A percentile compares a stretch with the other conserved stretches of the same genome.
Evolutionary conservation across 441 rosid genomes (phyloP).

Genomic region (Croton setiger): DNA sequence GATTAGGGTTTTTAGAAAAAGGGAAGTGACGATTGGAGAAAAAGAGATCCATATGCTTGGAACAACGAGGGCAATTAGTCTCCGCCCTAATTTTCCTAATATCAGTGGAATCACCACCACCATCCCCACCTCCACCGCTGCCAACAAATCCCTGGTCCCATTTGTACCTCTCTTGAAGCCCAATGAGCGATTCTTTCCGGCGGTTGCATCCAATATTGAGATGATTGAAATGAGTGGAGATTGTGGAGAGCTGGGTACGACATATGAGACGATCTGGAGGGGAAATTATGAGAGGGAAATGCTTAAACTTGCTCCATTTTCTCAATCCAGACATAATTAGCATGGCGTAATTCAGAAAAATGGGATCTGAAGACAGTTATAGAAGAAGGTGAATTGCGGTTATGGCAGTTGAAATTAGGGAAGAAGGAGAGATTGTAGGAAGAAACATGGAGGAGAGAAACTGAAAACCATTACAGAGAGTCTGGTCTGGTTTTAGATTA

Average conservation of each 20-base stretch:
- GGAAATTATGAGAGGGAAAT: conserved; percentile 22
- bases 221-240: conserved; percentile 38
- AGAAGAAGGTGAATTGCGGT: conserved; percentile 20
- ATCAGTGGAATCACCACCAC: conserved; percentile 12
- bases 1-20: conserved; percentile 22
- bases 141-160: conserved; percentile 55
- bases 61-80: conserved; percentile 86
- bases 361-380: neutral
- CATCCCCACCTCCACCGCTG: conserved; percentile 22
- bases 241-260: conserved; percentile 11
- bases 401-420: neutral
- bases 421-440: conserved; percentile 32
- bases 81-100: conserved; percentile 75
- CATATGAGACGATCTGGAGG: conserved; percentile 15
- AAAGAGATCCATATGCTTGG: conserved; percentile 74
- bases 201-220: conserved; percentile 37
- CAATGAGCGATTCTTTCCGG: conserved; percentile 38
- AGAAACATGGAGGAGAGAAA: conserved; percentile 19
- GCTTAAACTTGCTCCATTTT: conserved; percentile 63
- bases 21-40: conserved; percentile 60
- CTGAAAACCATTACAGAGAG: neutral
- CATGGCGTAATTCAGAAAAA: neutral
- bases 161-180: conserved; percentile 60
- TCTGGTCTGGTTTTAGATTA: neutral
- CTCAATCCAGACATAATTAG: conserved; percentile 31